Conservation (phyloP, 305 asterid species). For the Fraxinus greggii region DNA sequence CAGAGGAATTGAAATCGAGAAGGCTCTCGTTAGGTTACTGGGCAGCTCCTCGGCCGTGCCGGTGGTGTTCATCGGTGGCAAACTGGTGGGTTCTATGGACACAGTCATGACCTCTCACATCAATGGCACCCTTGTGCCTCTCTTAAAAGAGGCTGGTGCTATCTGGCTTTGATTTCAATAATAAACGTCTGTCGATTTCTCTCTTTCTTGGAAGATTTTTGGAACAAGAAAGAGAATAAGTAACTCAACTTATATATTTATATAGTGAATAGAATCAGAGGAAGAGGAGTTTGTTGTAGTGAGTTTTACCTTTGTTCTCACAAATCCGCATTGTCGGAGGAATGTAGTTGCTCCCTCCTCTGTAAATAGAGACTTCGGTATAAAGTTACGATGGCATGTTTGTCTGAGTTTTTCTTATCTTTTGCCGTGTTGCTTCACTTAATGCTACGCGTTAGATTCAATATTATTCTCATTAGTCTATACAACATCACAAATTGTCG, state of each 20-base stretch:
- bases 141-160: conserved; percentile 69
- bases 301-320: neutral
- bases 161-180: conserved; percentile 48
- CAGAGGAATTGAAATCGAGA: conserved; percentile 34
- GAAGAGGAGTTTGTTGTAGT: conserved; percentile 15
- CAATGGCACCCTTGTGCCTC: conserved; percentile 56
- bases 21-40: conserved; percentile 35
- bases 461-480: neutral
- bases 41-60: conserved; percentile 46
- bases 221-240: conserved; percentile 10
- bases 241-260: neutral
- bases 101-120: conserved; percentile 61
- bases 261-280: conserved; percentile 8
- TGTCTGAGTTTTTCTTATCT: neutral
- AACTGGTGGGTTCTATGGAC: conserved; percentile 56
- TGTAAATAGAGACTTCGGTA: neutral
- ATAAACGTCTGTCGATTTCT: neutral
- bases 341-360: conserved; percentile 26
- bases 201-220: neutral
- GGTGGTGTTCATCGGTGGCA: conserved; percentile 67
- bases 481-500: neutral
- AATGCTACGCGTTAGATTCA: neutral
- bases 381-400: neutral
- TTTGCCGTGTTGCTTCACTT: neutral
- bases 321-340: neutral